Base-by-base conservation (phyloP, 495 filamentous ascomycete species). In the Penicillium herquei region DNA sequence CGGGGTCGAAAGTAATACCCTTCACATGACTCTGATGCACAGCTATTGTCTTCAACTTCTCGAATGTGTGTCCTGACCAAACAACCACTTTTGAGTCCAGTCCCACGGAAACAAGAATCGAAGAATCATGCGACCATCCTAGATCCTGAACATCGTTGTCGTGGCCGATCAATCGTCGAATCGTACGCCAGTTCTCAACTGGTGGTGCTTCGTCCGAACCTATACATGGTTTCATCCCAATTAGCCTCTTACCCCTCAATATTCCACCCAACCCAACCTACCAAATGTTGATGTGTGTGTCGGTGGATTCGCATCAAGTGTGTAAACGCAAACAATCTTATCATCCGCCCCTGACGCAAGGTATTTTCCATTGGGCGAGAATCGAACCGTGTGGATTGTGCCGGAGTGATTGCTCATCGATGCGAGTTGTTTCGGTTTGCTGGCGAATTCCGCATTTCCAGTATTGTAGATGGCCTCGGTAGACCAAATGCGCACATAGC, bases 101-200 rank as follows among this genome's bases (percentile, higher is more conserved):
- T 3, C 94, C 95, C 7, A 98, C 95, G 2, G 94, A 97, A 7
- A 97, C 92, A 59, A 99, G 74, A 26, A 99, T 90, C 1, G 91
- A 96, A 26, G 91, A 94, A 76, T 99, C 94, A 64, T 88, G 87
- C 34, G 94, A 96, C 94, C 94, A 99, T 32, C 90, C 94, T 52
- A 98, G 78, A 79, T 99, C 95, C 71, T 98, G 94, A 37, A 99
- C 91, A 75, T 99, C 94, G 71, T 98, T 98, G 49, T 99, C 94
- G 66, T 99, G 94, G 8, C 95, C 95, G 45, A 96, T 93, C 47
- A 99, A 77, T 58, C 94, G 87, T 55, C 90, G 87, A 54, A 90
- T 84, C 33, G 95, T 95, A 67, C 94, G 90, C 94, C 94, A 99
- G 64, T 95, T 96, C 74, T 99, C 94, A 18, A 93, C 88, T 0